phyloP scores from a whole-genome alignment of 176 grass and related monocot species.

The Juncus effusus region DNA sequence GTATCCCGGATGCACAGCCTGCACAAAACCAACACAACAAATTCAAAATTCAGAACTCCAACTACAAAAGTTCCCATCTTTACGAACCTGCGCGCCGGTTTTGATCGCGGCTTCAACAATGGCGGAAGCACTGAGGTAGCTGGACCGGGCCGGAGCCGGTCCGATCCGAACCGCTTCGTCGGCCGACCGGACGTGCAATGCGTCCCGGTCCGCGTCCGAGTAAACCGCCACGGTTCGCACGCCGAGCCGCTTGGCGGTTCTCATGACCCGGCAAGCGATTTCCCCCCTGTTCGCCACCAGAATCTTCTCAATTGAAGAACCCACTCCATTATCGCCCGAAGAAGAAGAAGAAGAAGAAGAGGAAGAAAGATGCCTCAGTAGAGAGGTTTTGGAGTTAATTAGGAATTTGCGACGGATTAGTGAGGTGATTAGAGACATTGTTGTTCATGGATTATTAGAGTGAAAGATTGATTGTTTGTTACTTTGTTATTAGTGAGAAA shows the following conservation, averaged over 20 bases:
- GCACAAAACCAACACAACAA: slow-evolving; percentile 5
- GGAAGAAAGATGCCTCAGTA: slow-evolving; percentile 30
- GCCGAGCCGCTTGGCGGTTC: slow-evolving; percentile 58
- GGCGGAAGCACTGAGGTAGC: slow-evolving; percentile 75
- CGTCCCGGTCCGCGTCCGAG: slow-evolving; percentile 73
- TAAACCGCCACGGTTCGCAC: slow-evolving; percentile 77
- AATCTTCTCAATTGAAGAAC: slow-evolving; percentile 56
- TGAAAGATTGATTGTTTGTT: not conserved
- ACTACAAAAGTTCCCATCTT: not conserved
- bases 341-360: no score
- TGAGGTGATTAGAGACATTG: slow-evolving; percentile 1
- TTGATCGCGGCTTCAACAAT: slow-evolving; percentile 71
- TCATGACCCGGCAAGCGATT: slow-evolving; percentile 87
- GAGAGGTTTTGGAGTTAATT: not conserved
- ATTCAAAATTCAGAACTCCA: not conserved
- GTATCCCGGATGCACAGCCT: slow-evolving; percentile 92
- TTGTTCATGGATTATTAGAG: not conserved
- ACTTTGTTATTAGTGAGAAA: not conserved
- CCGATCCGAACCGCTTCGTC: slow-evolving; percentile 78
- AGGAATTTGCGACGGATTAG: not conserved
- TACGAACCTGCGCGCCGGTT: slow-evolving; percentile 61
- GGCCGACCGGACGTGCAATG: slow-evolving; percentile 70
- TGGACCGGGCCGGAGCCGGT: slow-evolving; percentile 53
- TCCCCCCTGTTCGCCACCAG: slow-evolving; percentile 89
- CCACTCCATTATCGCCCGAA: not conserved